Evolutionary conservation across 2,329 filamentous ascomycete genomes (phyloP).

Genomic region (Fusarium sp.): DNA sequence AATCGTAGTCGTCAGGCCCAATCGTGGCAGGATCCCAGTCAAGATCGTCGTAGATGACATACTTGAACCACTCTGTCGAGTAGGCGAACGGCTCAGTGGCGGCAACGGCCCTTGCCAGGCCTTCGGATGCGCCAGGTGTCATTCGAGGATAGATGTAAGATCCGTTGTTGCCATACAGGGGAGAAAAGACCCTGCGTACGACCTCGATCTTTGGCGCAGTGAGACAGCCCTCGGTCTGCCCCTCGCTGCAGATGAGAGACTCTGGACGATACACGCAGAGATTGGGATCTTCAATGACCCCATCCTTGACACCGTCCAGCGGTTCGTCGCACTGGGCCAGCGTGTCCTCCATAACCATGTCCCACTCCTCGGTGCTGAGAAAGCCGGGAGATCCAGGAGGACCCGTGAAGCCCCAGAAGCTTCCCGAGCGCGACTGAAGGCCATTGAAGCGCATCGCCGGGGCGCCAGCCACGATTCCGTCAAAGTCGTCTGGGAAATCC

Average conservation of each 20-base stretch:
- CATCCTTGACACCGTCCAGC: slow-evolving; percentile 59
- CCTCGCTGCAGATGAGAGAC: slow-evolving; percentile 49
- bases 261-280: slow-evolving; percentile 56
- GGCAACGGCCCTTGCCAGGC: slow-evolving; percentile 40
- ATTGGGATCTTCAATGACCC: slow-evolving; percentile 58
- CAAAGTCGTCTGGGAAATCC: slow-evolving; percentile 64
- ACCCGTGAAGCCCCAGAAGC: slow-evolving; percentile 24
- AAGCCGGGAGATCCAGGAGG: slow-evolving; percentile 14
- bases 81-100: slow-evolving; percentile 12
- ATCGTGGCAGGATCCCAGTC: slow-evolving; percentile 42
- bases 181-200: slow-evolving; percentile 25
- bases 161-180: slow-evolving; percentile 44
- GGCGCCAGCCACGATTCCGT: slow-evolving; percentile 59
- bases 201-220: slow-evolving; percentile 19
- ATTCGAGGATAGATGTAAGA: slow-evolving; percentile 34
- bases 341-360: slow-evolving; percentile 54
- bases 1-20: slow-evolving; percentile 53
- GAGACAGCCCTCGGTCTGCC: slow-evolving; percentile 18
- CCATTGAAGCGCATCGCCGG: slow-evolving; percentile 56
- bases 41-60: slow-evolving; percentile 54
- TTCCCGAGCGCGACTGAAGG: slow-evolving; percentile 11
- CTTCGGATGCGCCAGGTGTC: slow-evolving; percentile 38
- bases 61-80: slow-evolving; percentile 47
- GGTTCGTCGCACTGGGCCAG: slow-evolving; percentile 58
- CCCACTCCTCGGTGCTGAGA: slow-evolving; percentile 49